These are phyloP conservation scores for Nidularia pulvinata DNA, from an alignment of 768 basidiomycete genomes.

Conservation along the genomic window DNA sequence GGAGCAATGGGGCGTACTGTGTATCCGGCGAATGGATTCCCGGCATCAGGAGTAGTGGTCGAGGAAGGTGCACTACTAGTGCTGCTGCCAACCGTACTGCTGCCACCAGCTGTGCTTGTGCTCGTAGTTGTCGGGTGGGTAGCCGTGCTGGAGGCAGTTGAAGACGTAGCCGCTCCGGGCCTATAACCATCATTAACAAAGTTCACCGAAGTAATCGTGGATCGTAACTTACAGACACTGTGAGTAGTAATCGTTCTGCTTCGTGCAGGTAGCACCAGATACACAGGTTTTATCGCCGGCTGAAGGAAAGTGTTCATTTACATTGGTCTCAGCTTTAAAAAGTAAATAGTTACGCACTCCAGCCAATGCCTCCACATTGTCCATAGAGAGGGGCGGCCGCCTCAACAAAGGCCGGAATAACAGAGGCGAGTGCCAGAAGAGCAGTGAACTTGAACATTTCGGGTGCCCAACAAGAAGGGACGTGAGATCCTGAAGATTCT, in stretches of 20 bases:
- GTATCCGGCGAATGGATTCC: conserved; percentile 54
- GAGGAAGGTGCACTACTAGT: conserved; percentile 11
- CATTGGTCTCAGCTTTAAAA: conserved; percentile 8
- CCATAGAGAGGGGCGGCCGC: conserved; percentile 43
- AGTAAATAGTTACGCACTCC: conserved; percentile 35
- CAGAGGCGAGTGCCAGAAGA: conserved; percentile 35
- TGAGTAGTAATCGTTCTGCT: conserved; percentile 33
- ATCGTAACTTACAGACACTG: conserved; percentile 36
- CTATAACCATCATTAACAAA: conserved; percentile 3
- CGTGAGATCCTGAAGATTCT: not conserved
- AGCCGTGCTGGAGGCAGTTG: conserved; percentile 5
- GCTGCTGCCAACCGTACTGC: not conserved
- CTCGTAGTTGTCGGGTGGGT: conserved; percentile 11
- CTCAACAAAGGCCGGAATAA: conserved; percentile 40
- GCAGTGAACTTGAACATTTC: conserved; percentile 49
- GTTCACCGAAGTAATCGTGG: not conserved
- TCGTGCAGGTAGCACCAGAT: conserved; percentile 29
- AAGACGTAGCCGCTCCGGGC: conserved; percentile 13
- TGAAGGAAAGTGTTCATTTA: conserved; percentile 13
- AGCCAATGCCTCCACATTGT: conserved; percentile 54
- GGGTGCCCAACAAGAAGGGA: conserved; percentile 1
- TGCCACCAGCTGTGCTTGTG: conserved; percentile 13
- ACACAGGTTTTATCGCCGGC: conserved; percentile 38
- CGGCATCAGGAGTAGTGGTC: conserved; percentile 36
- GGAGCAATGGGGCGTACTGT: conserved; percentile 20